Conservation (phyloP, 768 basidiomycete genomes). For the Tricholoma terreum region DNA sequence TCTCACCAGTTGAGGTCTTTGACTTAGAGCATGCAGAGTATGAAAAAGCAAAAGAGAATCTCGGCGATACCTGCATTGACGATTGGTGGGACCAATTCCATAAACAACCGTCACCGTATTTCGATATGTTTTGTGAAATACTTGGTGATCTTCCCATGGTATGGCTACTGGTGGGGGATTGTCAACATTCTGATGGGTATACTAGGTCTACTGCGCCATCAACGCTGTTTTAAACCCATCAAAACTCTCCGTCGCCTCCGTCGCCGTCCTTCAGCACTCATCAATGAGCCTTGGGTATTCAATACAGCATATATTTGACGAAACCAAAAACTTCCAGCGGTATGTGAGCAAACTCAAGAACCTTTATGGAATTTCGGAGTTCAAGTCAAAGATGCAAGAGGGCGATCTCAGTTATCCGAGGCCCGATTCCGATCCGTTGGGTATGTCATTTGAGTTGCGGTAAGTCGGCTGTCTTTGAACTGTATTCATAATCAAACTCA, state of each 20-base stretch:
- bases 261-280: slow-evolving; percentile 40
- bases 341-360: slow-evolving; percentile 27
- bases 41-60: slow-evolving; percentile 17
- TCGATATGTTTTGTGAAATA: slow-evolving; percentile 14
- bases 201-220: slow-evolving; percentile 36
- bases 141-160: slow-evolving; percentile 33
- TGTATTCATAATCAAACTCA: neutral
- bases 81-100: slow-evolving; percentile 19
- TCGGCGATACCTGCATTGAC: slow-evolving; percentile 22
- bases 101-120: slow-evolving; percentile 6
- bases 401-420: slow-evolving; percentile 25
- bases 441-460: slow-evolving; percentile 30
- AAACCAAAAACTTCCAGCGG: slow-evolving; percentile 18
- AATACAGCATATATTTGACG: slow-evolving; percentile 16
- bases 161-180: neutral
- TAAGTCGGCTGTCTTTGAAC: slow-evolving; percentile 3
- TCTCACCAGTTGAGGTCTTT: neutral
- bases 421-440: slow-evolving; percentile 9
- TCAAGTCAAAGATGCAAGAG: slow-evolving; percentile 22
- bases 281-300: slow-evolving; percentile 27
- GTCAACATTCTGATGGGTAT: neutral
- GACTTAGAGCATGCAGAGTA: slow-evolving; percentile 24
- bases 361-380: slow-evolving; percentile 26
- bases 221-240: slow-evolving; percentile 29
- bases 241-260: slow-evolving; percentile 35